A percentile compares a stretch with the other conserved stretches of the same genome.
phyloP scores from a whole-genome alignment of 2,329 filamentous ascomycete genomes.

The Nemania serpens region DNA sequence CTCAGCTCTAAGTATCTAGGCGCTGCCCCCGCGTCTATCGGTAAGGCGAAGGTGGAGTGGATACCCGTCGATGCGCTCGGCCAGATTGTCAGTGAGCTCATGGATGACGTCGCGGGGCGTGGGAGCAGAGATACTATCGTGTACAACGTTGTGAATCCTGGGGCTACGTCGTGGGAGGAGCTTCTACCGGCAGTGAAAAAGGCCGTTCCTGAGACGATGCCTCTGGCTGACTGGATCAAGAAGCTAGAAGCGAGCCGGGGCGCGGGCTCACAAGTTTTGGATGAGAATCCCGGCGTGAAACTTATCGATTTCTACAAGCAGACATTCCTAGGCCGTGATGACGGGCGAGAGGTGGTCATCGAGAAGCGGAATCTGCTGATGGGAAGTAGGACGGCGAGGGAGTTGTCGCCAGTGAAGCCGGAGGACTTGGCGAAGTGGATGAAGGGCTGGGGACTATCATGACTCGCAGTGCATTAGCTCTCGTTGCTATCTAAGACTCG shows the following conservation, averaged over 20 bases:
- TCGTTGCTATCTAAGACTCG: not conserved
- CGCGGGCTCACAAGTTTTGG: slow-evolving; percentile 4
- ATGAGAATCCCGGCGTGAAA: slow-evolving; percentile 25
- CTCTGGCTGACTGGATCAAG: slow-evolving; percentile 24
- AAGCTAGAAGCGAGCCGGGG: slow-evolving; percentile 17
- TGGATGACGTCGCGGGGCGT: slow-evolving; percentile 22
- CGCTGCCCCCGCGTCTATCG: slow-evolving; percentile 30
- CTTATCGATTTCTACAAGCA: slow-evolving; percentile 30
- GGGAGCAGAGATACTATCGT: slow-evolving; percentile 5
- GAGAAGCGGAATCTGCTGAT: slow-evolving; percentile 19
- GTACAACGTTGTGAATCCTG: slow-evolving; percentile 27
- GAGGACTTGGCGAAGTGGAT: slow-evolving; percentile 25
- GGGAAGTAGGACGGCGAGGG: slow-evolving; percentile 18
- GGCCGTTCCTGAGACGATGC: slow-evolving; percentile 12
- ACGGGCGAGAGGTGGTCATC: not conserved
- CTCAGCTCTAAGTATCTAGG: slow-evolving; percentile 36
- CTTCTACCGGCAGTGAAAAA: slow-evolving; percentile 19
- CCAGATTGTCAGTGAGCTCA: slow-evolving; percentile 33
- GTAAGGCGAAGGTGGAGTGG: slow-evolving; percentile 35
- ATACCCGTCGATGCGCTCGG: slow-evolving; percentile 37
- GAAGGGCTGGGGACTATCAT: slow-evolving; percentile 22
- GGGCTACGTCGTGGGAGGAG: slow-evolving; percentile 15
- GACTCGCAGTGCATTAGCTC: not conserved
- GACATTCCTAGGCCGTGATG: slow-evolving; percentile 8
- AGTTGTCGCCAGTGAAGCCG: slow-evolving; percentile 8